Percentiles rank a stretch among this genome's conserved stretches.
Conservation (phyloP, 108 stramenopile species). For the Cyclotella kingstonii region DNA sequence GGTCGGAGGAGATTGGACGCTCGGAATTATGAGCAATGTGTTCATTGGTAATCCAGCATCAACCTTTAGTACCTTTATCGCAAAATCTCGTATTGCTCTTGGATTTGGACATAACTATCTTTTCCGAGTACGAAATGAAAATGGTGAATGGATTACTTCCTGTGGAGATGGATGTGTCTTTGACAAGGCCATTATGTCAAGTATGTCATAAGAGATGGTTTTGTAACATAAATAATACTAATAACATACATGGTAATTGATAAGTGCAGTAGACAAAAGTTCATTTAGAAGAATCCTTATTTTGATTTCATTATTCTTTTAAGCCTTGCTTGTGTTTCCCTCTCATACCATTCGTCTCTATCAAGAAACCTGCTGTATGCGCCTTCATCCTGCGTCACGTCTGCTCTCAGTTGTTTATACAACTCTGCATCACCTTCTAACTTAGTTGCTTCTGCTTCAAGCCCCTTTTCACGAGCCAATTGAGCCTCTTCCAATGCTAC, state of each 20-base stretch:
- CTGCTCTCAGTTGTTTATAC: conserved; percentile 65
- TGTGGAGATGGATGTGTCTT: conserved; percentile 22
- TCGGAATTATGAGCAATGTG: conserved; percentile 21
- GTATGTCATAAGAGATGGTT: too few relatives aligned
- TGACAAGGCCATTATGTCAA: too few relatives aligned
- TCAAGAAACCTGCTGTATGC: conserved; percentile 78
- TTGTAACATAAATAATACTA: too few relatives aligned
- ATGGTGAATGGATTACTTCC: conserved; percentile 27
- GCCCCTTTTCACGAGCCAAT: conserved; percentile 49
- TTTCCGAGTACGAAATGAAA: conserved; percentile 17
- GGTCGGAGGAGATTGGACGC: conserved; percentile 39
- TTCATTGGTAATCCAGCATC: conserved; percentile 49
- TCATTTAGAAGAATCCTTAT: conserved; percentile 65
- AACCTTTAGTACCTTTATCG: conserved; percentile 30
- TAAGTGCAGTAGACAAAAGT: too few relatives aligned
- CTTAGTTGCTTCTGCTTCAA: conserved; percentile 48
- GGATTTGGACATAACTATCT: conserved; percentile 36
- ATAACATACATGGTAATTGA: too few relatives aligned
- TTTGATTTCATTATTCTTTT: conserved; percentile 55
- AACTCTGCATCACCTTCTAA: conserved; percentile 80
- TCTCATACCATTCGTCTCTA: conserved; percentile 90
- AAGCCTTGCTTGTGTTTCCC: conserved; percentile 60
- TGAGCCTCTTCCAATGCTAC: conserved; percentile 61
- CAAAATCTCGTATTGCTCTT: conserved; percentile 26
- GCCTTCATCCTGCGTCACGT: conserved; percentile 85